Conservation (phyloP, 2,329 filamentous ascomycete species). For the Fusarium sp. region DNA sequence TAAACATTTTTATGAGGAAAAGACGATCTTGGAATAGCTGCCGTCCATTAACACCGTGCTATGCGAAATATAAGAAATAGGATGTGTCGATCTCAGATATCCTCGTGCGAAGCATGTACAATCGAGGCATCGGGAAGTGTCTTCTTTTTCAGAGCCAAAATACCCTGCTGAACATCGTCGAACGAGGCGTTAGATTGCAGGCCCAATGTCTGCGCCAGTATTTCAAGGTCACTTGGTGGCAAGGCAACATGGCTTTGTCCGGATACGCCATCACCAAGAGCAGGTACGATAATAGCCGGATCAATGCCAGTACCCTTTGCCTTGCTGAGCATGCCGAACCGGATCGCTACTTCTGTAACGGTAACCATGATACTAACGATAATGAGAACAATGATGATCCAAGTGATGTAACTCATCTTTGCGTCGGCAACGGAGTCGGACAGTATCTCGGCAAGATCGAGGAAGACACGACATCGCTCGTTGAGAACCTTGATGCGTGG, state of each 20-base stretch:
- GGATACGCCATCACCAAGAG: conserved; percentile 28
- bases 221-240: conserved; percentile 47
- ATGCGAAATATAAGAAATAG: conserved; percentile 19
- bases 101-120: conserved; percentile 23
- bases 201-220: conserved; percentile 48
- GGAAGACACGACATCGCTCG: conserved; percentile 93
- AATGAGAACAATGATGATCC: conserved; percentile 97
- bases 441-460: conserved; percentile 94
- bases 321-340: conserved; percentile 76
- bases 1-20: not conserved
- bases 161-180: conserved; percentile 48
- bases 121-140: conserved; percentile 7
- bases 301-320: conserved; percentile 29
- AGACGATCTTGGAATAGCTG: not conserved
- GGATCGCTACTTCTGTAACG: conserved; percentile 84
- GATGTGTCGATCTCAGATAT: conserved; percentile 9
- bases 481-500: conserved; percentile 96
- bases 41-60: conserved; percentile 38
- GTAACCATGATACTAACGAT: conserved; percentile 91
- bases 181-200: conserved; percentile 48
- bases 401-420: conserved; percentile 96
- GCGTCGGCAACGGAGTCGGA: conserved; percentile 91
- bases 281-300: conserved; percentile 14
- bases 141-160: conserved; percentile 43
- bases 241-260: conserved; percentile 12